These are phyloP conservation scores for Ambrosiella beaveri DNA, from an alignment of 2,329 filamentous ascomycete species.

Conservation along the genomic window DNA sequence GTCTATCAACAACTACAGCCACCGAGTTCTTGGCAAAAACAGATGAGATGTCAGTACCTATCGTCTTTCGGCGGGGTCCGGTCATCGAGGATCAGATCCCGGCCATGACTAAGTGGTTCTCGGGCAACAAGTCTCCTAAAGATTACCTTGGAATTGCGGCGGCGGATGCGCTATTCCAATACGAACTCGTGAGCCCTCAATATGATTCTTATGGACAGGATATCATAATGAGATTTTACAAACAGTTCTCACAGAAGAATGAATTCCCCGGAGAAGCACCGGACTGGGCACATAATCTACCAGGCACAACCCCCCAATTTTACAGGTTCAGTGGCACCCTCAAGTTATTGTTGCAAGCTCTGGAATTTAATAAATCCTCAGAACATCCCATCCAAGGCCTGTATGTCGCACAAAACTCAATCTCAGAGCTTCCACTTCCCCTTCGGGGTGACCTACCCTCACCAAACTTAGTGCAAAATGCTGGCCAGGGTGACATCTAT, in stretches of 20 bases:
- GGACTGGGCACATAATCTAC: background rate
- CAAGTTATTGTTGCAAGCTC: slow-evolving; percentile 41
- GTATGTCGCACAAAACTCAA: slow-evolving; percentile 71
- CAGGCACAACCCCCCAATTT: slow-evolving; percentile 23
- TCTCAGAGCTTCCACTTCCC: slow-evolving; percentile 46
- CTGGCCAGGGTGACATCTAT: slow-evolving; percentile 73
- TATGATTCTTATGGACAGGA: slow-evolving; percentile 5
- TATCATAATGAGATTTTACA: slow-evolving; percentile 15
- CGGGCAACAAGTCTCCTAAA: slow-evolving; percentile 18
- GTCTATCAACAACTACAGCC: background rate
- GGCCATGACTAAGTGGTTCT: slow-evolving; percentile 44
- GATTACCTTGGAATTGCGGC: slow-evolving; percentile 17
- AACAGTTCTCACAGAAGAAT: background rate
- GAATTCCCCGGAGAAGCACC: background rate
- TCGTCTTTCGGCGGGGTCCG: background rate
- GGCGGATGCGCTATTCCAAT: slow-evolving; percentile 19
- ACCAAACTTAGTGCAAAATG: slow-evolving; percentile 42
- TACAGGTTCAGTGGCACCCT: slow-evolving; percentile 44
- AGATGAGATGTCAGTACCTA: background rate
- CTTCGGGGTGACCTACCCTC: slow-evolving; percentile 50
- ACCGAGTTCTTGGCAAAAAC: background rate
- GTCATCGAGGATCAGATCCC: slow-evolving; percentile 15
- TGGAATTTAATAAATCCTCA: slow-evolving; percentile 27
- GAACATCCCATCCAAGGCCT: slow-evolving; percentile 27
- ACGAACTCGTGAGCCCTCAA: slow-evolving; percentile 22